Evolutionary conservation across 768 basidiomycete genomes (phyloP), one percentile per base, ranked within the genome.

Genomic region (Tylopilus balloui): DNA sequence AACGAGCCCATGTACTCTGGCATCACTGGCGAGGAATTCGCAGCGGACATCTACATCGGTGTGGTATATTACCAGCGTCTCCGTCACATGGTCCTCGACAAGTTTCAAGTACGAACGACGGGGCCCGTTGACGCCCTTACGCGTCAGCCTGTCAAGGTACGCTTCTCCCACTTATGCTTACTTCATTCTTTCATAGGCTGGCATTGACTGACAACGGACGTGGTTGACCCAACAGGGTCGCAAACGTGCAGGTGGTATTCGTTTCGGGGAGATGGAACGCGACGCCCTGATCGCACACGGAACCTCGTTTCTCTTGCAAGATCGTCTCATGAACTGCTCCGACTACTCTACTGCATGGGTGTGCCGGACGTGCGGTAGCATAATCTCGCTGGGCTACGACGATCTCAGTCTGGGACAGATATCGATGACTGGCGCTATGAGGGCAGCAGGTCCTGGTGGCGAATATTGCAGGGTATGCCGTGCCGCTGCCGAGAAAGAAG

Each of bases 1-100:
- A 97, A 96, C 71, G 96, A 99, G 68, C 94, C 96, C 6, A 99
- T 99, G 96, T 99, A 99, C 69, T 97, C 95, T 48, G 96, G 96
- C 20, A 96, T 99, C 66, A 98, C 96, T 7, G 96, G 96, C 14
- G 81, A 98, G 69, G 96, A 99, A 71, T 99, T 99, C 69, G 86
- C 89, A 35, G 96, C 96, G 7, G 96, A 99, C 67, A 99, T 99
- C 62, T 99, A 98, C 70, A 80, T 98, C 55, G 96, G 96, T 17
- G 86, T 97, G 32, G 95, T 99, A 48, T 99, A 98, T 73, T 99
- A 99, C 69, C 96, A 99, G 66, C 87, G 96, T 45, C 77, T 99
- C 50, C 86, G 96, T 57, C 96, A 99, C 78, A 98, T 99, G 96
- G 96, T 99, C 50, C 78, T 95, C 55, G 96, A 99, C 75, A 99